Evolutionary conservation across 1,284 basidiomycete genomes (phyloP), one percentile per base, ranked within the genome.

Genomic region (Rhodotorula sp.): DNA sequence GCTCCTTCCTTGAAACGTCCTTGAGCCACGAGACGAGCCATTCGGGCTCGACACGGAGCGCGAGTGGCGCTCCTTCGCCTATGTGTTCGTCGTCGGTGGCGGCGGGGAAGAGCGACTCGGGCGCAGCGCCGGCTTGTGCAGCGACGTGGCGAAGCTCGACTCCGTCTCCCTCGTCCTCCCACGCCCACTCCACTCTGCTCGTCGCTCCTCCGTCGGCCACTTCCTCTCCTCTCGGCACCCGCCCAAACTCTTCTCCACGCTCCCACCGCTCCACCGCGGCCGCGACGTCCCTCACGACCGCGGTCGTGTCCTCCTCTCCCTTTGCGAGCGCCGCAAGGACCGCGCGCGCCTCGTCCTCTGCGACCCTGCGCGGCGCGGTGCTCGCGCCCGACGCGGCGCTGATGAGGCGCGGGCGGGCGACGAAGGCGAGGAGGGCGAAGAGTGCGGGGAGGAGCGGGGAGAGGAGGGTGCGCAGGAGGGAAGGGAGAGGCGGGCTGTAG

Each of bases 321-420:
- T 89, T 87, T 2, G 87, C 91, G 92, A 91, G 93, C 0, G 88
- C 89, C 2, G 83, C 80, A 45, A 93, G 81, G 27, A 92, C 79
- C 13, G 87, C 86, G 34, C 81, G 83, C 4, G 90, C 81, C 14
- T 85, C 85, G 72, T 89, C 88, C 65, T 84, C 86, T 17, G 90
- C 68, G 0, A 83, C 79, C 7, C 27, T 19, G 21, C 34, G 55
- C 45, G 19, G 10, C 19, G 34, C 5, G 45, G 34, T 3, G 44
- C 49, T 5, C 50, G 9, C n/a, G 86, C 85, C 74, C 86, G 34
- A 88, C 34, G 81, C 19, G 27, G 52, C 56, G 46, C 65, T 64
- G 17, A 67, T 44, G 21, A 67, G 48, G 0, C 55, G 60, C 10
- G 66, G 66, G 3, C 80, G 81, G 34, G 87, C 84, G 25, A 93